These are phyloP conservation scores for Boechera stricta DNA, from an alignment of 345 rosid genomes.

Conservation along the genomic window DNA sequence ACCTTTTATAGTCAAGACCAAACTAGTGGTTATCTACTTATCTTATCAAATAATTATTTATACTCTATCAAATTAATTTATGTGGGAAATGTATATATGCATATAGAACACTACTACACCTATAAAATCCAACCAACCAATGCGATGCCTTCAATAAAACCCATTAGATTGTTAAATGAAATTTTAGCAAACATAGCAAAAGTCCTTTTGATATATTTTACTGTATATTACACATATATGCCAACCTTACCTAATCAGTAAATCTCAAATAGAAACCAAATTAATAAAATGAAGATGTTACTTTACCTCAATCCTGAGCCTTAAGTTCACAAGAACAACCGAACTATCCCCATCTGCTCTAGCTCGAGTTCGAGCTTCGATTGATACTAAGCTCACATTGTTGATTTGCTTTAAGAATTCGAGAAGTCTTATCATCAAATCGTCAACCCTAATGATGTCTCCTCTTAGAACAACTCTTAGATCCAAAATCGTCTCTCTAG, in stretches of 20 bases:
- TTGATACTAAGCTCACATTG: constrained; percentile 58
- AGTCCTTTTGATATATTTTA: background rate
- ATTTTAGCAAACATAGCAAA: background rate
- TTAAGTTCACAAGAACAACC: constrained; percentile 48
- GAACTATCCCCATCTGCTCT: constrained; percentile 46
- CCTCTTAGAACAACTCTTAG: constrained; percentile 58
- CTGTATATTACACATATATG: background rate
- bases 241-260: background rate
- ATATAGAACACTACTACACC: background rate
- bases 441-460: constrained; percentile 42
- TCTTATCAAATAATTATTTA: constrained; percentile 19
- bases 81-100: constrained; percentile 11
- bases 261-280: background rate
- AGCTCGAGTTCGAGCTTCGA: constrained; percentile 53
- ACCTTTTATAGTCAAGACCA: constrained; percentile 21
- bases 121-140: constrained; percentile 6
- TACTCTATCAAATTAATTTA: background rate
- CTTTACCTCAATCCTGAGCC: constrained; percentile 67
- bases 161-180: background rate
- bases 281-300: constrained; percentile 4
- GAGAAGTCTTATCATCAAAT: constrained; percentile 57
- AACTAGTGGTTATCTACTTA: constrained; percentile 36
- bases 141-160: background rate
- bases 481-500: constrained; percentile 53
- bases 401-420: constrained; percentile 65